Evolutionary conservation across 2,329 filamentous ascomycete species (phyloP).

Genomic region (Neonectria coccinea): DNA sequence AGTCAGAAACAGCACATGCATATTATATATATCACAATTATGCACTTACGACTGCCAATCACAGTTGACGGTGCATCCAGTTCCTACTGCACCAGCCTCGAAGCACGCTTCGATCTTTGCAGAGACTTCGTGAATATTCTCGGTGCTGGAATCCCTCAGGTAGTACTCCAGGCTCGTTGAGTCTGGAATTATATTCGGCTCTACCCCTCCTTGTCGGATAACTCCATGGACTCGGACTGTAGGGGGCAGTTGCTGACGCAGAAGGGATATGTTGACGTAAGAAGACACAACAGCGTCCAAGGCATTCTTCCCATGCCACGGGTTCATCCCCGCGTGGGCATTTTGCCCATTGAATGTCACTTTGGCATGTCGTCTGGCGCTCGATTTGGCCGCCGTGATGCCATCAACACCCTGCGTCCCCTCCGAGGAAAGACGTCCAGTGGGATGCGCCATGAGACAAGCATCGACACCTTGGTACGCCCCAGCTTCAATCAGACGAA

Average conservation of each 20-base stretch:
- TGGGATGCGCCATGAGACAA: slow-evolving; percentile 47
- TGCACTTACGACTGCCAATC: slow-evolving; percentile 32
- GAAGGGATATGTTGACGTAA: slow-evolving; percentile 61
- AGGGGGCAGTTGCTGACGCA: slow-evolving; percentile 68
- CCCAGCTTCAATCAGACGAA: slow-evolving; percentile 57
- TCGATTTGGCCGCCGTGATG: slow-evolving; percentile 57
- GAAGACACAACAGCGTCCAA: slow-evolving; percentile 66
- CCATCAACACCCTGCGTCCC: slow-evolving; percentile 34
- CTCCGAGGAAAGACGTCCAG: slow-evolving; percentile 17
- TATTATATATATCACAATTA: too few species aligned
- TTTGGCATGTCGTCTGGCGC: slow-evolving; percentile 63
- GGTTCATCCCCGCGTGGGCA: slow-evolving; percentile 68
- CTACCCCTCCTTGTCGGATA: slow-evolving; percentile 64
- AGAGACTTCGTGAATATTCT: slow-evolving; percentile 51
- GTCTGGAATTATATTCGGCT: slow-evolving; percentile 68
- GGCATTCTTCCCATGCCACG: slow-evolving; percentile 70
- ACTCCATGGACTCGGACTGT: slow-evolving; percentile 63
- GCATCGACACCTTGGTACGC: slow-evolving; percentile 55
- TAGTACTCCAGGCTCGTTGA: slow-evolving; percentile 54
- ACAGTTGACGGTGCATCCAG: slow-evolving; percentile 62
- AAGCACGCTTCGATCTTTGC: slow-evolving; percentile 55
- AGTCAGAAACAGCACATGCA: slow-evolving; percentile 11
- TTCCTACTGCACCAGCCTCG: slow-evolving; percentile 52
- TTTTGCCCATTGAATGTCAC: slow-evolving; percentile 66
- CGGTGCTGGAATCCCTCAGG: slow-evolving; percentile 42